Evolutionary conservation across 805 yeast species (phyloP), one percentile per base, ranked within the genome.

Genomic region (Suhomyces canberraensis): DNA sequence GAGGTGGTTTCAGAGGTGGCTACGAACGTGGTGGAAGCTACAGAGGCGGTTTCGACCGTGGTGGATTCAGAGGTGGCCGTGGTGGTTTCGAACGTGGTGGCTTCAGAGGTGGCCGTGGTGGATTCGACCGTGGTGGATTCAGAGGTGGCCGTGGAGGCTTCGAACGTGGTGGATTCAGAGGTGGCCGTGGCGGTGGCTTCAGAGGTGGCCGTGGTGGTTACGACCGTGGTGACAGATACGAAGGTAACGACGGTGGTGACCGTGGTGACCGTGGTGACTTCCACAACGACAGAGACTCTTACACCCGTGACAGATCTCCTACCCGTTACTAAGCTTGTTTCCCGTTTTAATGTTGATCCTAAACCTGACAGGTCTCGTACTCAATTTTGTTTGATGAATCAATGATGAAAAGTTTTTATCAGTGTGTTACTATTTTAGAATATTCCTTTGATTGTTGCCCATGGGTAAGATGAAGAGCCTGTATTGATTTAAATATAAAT

Each of bases 221-320:
- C 46, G 39, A 37, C 31, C 41, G 52, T 36, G 53, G 52, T 22
- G 66, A 64, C 48, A 52, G 60, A 41, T 68, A 69, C 41, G 66
- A 66, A 59, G 47, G 45, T 24, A 24, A 25, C 11, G 62, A 60
- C 53, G 36, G 54, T 48, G 37, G 49, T 51, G 45, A 73, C 25
- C 8, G 22, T 20, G 25, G 33, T 16, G 62, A 60, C 54, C 37
- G 54, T 48, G 38, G 50, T 51, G 45, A 73, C 25, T 64, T 64
- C 65, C 69, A 77, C 54, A 68, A 74, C 50, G 79, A 73, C 48
- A 60, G 71, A 56, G 71, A 65, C 48, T 61, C 69, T 17, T 67
- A 64, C 56, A 56, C 48, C 37, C 62, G 73, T 52, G 73, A 68
- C 58, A 81, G 88, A 76, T 81, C 89, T 42, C 88, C 89, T 64